Evolutionary conservation across 768 basidiomycete species (phyloP).

Genomic region (Psilocybe tampanensis): DNA sequence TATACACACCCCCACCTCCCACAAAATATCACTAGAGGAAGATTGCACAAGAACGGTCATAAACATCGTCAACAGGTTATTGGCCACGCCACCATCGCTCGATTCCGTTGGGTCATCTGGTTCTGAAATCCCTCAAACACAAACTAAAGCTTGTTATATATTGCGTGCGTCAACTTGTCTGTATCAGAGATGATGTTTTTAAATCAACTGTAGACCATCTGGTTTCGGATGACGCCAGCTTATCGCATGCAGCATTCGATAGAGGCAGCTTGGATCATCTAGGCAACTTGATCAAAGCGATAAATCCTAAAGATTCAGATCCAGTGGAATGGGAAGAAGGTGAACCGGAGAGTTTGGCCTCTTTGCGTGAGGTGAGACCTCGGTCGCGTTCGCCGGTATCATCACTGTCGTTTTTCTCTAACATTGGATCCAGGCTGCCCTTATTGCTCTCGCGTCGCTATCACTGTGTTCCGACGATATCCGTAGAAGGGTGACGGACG

Average conservation of each 20-base stretch:
- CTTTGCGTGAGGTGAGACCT: conserved; percentile 62
- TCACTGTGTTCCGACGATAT: conserved; percentile 74
- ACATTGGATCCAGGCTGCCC: conserved; percentile 50
- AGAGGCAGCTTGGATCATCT: conserved; percentile 65
- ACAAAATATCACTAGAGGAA: conserved; percentile 37
- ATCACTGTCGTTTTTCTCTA: not conserved
- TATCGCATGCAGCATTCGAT: conserved; percentile 73
- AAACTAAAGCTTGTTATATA: conserved; percentile 73
- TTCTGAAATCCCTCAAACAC: conserved; percentile 2
- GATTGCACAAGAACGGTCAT: conserved; percentile 60
- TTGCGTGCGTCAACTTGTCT: conserved; percentile 33
- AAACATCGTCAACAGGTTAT: conserved; percentile 66
- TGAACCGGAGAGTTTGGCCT: conserved; percentile 59
- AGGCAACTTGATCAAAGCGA: conserved; percentile 48
- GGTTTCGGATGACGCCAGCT: conserved; percentile 66
- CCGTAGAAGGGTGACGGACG: conserved; percentile 67
- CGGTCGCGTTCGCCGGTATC: not conserved
- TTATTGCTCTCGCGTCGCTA: conserved; percentile 76
- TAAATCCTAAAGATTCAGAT: conserved; percentile 47
- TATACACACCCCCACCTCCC: not conserved
- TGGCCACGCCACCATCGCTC: conserved; percentile 32
- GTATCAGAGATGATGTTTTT: conserved; percentile 7
- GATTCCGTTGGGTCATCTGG: not conserved
- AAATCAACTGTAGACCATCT: conserved; percentile 51
- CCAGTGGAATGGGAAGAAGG: conserved; percentile 64